Evolutionary conservation across 305 asterid genomes (phyloP).

Genomic region (Stenogyne calaminthoides): DNA sequence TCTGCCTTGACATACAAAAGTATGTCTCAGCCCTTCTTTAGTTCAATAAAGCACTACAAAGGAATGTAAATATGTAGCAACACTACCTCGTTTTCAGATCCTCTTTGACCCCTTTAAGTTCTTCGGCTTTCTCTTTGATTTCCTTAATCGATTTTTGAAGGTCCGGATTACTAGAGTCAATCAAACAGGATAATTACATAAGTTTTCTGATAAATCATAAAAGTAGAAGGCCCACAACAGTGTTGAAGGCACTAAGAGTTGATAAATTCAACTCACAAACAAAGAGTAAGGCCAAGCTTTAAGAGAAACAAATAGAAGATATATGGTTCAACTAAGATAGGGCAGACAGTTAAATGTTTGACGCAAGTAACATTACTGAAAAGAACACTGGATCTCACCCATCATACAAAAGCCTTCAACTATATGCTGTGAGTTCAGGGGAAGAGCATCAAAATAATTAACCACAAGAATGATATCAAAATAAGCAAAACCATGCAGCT

Average conservation of each 20-base stretch:
- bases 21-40: conserved; percentile 85
- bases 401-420: background rate
- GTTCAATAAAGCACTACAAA: conserved; percentile 21
- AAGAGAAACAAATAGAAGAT: background rate
- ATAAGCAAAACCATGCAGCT: conserved; percentile 1
- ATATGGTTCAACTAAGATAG: background rate
- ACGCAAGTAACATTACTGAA: background rate
- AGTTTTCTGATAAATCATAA: background rate
- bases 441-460: background rate
- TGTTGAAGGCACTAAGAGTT: background rate
- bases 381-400: background rate
- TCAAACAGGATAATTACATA: background rate
- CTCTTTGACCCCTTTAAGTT: conserved; percentile 69
- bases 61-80: conserved; percentile 25
- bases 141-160: conserved; percentile 70
- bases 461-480: background rate
- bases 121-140: conserved; percentile 77
- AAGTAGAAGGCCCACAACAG: background rate
- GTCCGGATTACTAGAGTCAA: conserved; percentile 61
- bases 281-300: background rate
- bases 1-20: conserved; percentile 98
- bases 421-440: background rate
- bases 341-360: background rate
- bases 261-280: background rate
- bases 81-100: conserved; percentile 75